Evolutionary conservation across 805 yeast species (phyloP).

Genomic region (Wickerhamomyces sydowiorum): DNA sequence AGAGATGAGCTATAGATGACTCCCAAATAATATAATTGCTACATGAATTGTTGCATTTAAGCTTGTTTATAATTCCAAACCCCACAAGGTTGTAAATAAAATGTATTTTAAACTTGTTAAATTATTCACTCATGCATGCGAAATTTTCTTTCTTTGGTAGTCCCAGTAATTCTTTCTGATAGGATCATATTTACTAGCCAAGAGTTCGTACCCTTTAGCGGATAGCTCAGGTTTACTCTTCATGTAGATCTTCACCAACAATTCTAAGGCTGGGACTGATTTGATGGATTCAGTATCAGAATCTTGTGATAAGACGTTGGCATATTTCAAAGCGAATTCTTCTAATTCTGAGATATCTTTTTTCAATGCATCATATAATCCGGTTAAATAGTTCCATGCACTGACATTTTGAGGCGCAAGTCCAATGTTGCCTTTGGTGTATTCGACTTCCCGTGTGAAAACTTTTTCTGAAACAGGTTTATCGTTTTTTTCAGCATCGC

Average conservation of each 20-base stretch:
- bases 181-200: constrained; percentile 53
- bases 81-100: too few relatives aligned
- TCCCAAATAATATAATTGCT: not conserved
- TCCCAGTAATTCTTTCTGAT: constrained; percentile 61
- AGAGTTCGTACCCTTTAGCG: constrained; percentile 38
- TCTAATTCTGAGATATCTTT: constrained; percentile 34
- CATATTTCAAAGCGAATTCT: constrained; percentile 39
- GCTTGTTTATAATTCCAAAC: too few relatives aligned
- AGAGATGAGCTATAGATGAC: constrained; percentile 19
- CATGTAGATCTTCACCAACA: constrained; percentile 44
- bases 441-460: constrained; percentile 46
- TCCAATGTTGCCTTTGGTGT: constrained; percentile 41
- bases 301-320: constrained; percentile 21
- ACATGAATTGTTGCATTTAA: not conserved
- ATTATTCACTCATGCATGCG: not conserved
- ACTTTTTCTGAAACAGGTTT: constrained; percentile 10
- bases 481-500: constrained; percentile 12
- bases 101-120: not conserved
- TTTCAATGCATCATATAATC: constrained; percentile 35
- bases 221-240: constrained; percentile 30
- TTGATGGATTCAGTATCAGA: constrained; percentile 18
- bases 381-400: constrained; percentile 78
- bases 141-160: constrained; percentile 27
- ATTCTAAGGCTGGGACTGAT: constrained; percentile 61
- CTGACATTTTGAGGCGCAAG: constrained; percentile 77